Evolutionary conservation across 2,329 filamentous ascomycete genomes (phyloP), one percentile per base, ranked within the genome.

Genomic region (Didymella exigua): DNA sequence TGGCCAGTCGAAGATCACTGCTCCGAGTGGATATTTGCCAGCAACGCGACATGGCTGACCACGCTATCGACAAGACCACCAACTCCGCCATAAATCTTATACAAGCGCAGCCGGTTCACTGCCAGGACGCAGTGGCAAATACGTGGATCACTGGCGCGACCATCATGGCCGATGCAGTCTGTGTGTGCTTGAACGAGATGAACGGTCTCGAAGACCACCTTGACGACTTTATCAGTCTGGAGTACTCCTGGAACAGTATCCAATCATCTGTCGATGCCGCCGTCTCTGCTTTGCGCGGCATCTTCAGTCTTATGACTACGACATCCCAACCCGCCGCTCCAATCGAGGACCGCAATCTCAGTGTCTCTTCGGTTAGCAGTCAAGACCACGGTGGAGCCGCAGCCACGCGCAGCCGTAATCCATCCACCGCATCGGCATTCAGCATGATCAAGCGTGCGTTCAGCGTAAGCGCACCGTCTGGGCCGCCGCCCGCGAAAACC

Each of bases 31-130:
- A 80, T 55, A 71, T 76, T 18, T 70, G 68, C 27, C 77, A 79
- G 67, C 76, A 79, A 60, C 74, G 75, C 52, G 76, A 77, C 53
- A 76, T 77, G 69, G 75, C 77, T 5, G 77, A 77, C 48, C 74
- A 76, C 58, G 77, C 77, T 5, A 79, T 80, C 31, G 77, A 80
- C 65, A 79, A 78, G 60, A 76, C 77, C 36, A 73, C 73, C 21
- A 78, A 76, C 54, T 78, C 76, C 2, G 77, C 77, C 26, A 72
- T 78, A 47, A 70, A 72, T 10, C 68, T 80, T 18, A 79, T 81
- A 55, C 69, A 79, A 47, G 64, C 71, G n/a, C 76, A 79, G 59
- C 73, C 76, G 11, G 49, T 49, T 8, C 59, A 74, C 16, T 71
- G 70, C 29, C 76, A 79, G 49, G 77, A 80, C 5, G 70, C 70